A percentile compares a stretch with the other conserved stretches of the same genome.
These are phyloP conservation scores for Chrysoporthe austroafricana DNA, from an alignment of 2,329 filamentous ascomycete genomes.

Conservation along the genomic window DNA sequence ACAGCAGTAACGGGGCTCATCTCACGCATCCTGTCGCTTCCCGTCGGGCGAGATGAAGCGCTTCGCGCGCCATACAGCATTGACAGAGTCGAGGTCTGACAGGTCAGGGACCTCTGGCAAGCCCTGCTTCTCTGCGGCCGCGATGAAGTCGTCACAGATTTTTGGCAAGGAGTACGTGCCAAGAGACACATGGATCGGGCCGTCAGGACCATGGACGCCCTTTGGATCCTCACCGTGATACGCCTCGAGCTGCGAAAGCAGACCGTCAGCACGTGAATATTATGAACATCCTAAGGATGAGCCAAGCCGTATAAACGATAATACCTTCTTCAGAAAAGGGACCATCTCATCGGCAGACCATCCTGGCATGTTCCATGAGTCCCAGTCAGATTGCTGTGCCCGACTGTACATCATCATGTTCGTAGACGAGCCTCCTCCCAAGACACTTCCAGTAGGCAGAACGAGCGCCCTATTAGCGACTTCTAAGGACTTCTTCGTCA, in stretches of 20 bases:
- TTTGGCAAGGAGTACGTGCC: background rate
- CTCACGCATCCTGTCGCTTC: constrained; percentile 55
- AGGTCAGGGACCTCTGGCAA: constrained; percentile 52
- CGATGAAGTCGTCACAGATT: constrained; percentile 50
- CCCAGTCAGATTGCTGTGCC: constrained; percentile 38
- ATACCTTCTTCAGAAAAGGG: constrained; percentile 54
- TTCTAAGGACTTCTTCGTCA: no score
- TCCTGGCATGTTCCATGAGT: constrained; percentile 34
- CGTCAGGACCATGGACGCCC: constrained; percentile 48
- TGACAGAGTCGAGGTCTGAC: constrained; percentile 46
- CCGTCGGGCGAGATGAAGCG: constrained; percentile 43
- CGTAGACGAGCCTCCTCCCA: constrained; percentile 48
- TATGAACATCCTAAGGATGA: no score
- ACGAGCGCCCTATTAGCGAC: no score
- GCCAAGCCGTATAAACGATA: no score
- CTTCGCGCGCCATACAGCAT: constrained; percentile 33
- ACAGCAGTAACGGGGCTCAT: background rate
- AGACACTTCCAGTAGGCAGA: no score
- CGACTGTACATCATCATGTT: constrained; percentile 49
- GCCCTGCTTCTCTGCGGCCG: constrained; percentile 49
- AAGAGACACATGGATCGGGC: constrained; percentile 45
- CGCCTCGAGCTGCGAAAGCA: no score
- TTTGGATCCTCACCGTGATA: no score
- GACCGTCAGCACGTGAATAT: no score
- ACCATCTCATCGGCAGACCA: constrained; percentile 43